Percentiles rank a stretch among this genome's conserved stretches.
phyloP scores from a whole-genome alignment of 2,329 filamentous ascomycete genomes.

The Alternaria gansuensis region DNA sequence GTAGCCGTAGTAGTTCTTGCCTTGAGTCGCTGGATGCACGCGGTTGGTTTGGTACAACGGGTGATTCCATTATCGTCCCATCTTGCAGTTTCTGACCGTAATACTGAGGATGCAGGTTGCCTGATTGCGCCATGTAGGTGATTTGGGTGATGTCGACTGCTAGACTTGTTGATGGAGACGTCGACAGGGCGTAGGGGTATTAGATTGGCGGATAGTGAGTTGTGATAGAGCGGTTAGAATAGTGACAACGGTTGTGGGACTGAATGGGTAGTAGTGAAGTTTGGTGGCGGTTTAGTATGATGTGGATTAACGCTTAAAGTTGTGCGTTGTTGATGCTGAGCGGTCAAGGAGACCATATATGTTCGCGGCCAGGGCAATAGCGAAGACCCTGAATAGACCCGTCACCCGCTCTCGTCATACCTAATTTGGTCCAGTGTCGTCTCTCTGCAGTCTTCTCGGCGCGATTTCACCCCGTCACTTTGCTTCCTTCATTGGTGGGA shows the following conservation, averaged over 20 bases:
- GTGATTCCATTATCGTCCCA: constrained; percentile 42
- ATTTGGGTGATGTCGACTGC: constrained; percentile 2
- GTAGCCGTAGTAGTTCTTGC: constrained; percentile 43
- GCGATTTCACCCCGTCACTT: constrained; percentile 7
- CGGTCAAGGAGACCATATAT: constrained; percentile 32
- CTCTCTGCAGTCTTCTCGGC: constrained; percentile 15
- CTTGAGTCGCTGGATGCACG: constrained; percentile 36
- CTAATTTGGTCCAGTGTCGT: constrained; percentile 25
- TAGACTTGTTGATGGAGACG: constrained; percentile 6
- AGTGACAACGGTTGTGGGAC: not conserved
- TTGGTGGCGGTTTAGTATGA: not conserved
- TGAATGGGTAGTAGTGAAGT: constrained; percentile 1
- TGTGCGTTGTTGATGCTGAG: constrained; percentile 16
- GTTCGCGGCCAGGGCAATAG: constrained; percentile 18
- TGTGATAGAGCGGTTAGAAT: not conserved
- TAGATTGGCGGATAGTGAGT: constrained; percentile 4
- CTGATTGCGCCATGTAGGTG: constrained; percentile 35
- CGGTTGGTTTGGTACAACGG: constrained; percentile 23
- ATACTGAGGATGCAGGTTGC: constrained; percentile 36
- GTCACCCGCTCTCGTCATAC: constrained; percentile 22
- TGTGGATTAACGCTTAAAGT: constrained; percentile 8
- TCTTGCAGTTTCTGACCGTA: constrained; percentile 45
- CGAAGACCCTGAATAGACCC: constrained; percentile 23
- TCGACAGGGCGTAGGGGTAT: constrained; percentile 17
- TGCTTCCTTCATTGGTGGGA: constrained; percentile 41